phyloP scores from a whole-genome alignment of 2,329 filamentous ascomycete genomes.

The Uncinocarpus reesii region DNA sequence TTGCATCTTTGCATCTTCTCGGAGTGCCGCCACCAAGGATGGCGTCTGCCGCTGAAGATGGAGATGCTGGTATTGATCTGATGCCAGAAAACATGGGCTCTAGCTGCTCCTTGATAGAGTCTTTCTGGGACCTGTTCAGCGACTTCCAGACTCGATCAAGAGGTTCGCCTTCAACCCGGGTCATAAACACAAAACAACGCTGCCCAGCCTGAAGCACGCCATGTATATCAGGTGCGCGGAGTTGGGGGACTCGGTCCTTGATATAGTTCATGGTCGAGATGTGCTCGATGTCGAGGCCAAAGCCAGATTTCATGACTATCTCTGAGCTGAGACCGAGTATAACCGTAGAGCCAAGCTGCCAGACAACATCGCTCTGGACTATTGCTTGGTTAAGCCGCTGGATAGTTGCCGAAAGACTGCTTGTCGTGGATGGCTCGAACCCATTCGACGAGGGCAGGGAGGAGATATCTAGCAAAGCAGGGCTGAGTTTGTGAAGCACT shows the following conservation, averaged over 20 bases:
- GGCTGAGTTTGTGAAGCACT: conserved; percentile 9
- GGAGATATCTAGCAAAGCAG: not conserved
- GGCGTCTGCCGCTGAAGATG: conserved; percentile 11
- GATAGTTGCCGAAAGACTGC: not conserved
- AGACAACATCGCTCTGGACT: conserved; percentile 10
- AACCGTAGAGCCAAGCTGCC: conserved; percentile 7
- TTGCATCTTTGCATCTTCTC: conserved; percentile 17
- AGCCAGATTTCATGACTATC: conserved; percentile 8
- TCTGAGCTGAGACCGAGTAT: conserved; percentile 7
- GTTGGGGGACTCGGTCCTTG: conserved; percentile 13
- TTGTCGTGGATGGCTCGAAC: not conserved
- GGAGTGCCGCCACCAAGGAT: conserved; percentile 17
- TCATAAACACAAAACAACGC: conserved; percentile 17
- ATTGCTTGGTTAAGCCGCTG: conserved; percentile 8
- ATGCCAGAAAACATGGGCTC: conserved; percentile 14
- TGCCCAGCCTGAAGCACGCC: conserved; percentile 13
- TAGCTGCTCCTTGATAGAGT: conserved; percentile 16
- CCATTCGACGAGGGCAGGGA: not conserved
- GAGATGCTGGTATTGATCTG: conserved; percentile 14
- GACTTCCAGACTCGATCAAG: conserved; percentile 15
- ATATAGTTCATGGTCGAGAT: conserved; percentile 16
- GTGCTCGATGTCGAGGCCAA: conserved; percentile 10
- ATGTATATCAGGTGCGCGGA: conserved; percentile 16
- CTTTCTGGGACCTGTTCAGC: conserved; percentile 12
- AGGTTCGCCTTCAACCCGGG: conserved; percentile 14